Percentiles rank a stretch among this genome's conserved stretches.
Evolutionary conservation across 2,329 filamentous ascomycete species (phyloP).

Genomic region (Epichloe sibirici): DNA sequence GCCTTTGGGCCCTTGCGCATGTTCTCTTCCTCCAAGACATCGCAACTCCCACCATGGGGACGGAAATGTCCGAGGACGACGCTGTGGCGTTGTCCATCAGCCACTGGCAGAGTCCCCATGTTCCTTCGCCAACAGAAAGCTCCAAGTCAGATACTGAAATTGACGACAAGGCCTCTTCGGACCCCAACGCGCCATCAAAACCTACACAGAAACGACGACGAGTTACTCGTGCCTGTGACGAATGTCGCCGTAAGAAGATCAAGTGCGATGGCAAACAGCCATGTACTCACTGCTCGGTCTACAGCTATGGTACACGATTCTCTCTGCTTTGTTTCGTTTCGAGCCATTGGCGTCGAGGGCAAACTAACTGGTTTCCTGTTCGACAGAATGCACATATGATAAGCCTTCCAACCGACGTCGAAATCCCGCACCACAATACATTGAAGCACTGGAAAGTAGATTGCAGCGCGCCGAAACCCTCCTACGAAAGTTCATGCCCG

Average conservation of each 20-base stretch:
- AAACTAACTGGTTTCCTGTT: background rate
- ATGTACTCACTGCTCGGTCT: conserved; percentile 92
- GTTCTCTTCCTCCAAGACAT: background rate
- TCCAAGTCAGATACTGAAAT: conserved; percentile 29
- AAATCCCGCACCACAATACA: conserved; percentile 85
- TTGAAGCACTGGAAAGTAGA: conserved; percentile 75
- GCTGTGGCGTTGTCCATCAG: conserved; percentile 22
- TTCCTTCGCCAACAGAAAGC: conserved; percentile 30
- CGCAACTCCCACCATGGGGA: conserved; percentile 17
- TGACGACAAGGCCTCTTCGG: conserved; percentile 22
- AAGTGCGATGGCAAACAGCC: conserved; percentile 81
- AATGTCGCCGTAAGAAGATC: conserved; percentile 76
- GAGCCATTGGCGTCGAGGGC: background rate
- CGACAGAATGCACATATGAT: conserved; percentile 84
- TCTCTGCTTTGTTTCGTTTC: background rate
- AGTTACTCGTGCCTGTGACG: conserved; percentile 71
- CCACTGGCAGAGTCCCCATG: conserved; percentile 24
- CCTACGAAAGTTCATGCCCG: conserved; percentile 67
- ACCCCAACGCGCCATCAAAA: conserved; percentile 27
- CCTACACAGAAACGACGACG: conserved; percentile 66
- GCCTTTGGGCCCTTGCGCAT: conserved; percentile 4
- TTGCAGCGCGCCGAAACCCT: conserved; percentile 74
- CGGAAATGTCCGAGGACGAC: conserved; percentile 33
- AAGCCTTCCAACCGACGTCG: conserved; percentile 85
- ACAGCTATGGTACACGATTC: conserved; percentile 75